phyloP scores from a whole-genome alignment of 1,284 basidiomycete genomes.

The Wallemia mellicola region DNA sequence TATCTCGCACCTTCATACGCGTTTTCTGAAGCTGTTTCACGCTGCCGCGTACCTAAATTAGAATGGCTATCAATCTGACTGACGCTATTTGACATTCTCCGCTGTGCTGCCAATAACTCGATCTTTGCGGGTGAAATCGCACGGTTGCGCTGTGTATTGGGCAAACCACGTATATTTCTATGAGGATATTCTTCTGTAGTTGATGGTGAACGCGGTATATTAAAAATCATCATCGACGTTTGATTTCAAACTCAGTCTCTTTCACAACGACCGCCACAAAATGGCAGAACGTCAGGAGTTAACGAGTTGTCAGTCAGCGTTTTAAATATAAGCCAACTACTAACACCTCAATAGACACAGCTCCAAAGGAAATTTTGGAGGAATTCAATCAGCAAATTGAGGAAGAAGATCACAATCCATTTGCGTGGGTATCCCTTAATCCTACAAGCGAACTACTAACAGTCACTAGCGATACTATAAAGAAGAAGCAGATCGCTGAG shows the following conservation, averaged over 20 bases:
- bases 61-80: not conserved
- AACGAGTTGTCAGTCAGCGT: not conserved
- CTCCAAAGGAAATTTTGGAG: conserved; percentile 71
- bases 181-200: not conserved
- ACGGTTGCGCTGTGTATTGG: not conserved
- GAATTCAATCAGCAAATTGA: conserved; percentile 81
- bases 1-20: not conserved
- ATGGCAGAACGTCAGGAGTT: not conserved
- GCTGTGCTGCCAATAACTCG: not conserved
- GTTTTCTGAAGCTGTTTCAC: not conserved
- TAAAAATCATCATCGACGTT: not conserved
- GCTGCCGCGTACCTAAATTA: not conserved
- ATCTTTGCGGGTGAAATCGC: not conserved
- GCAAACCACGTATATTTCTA: not conserved
- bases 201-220: not conserved
- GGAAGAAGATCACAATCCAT: conserved; percentile 70
- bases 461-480: no score
- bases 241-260: no score
- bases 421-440: no score
- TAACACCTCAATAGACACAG: conserved; percentile 24
- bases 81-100: not conserved
- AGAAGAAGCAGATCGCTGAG: no score
- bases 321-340: not conserved
- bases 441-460: no score
- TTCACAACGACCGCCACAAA: no score